Percentiles rank a stretch among this genome's conserved stretches.
Conservation (phyloP, 139 green algal genomes). For the Tetraselmis striata region DNA sequence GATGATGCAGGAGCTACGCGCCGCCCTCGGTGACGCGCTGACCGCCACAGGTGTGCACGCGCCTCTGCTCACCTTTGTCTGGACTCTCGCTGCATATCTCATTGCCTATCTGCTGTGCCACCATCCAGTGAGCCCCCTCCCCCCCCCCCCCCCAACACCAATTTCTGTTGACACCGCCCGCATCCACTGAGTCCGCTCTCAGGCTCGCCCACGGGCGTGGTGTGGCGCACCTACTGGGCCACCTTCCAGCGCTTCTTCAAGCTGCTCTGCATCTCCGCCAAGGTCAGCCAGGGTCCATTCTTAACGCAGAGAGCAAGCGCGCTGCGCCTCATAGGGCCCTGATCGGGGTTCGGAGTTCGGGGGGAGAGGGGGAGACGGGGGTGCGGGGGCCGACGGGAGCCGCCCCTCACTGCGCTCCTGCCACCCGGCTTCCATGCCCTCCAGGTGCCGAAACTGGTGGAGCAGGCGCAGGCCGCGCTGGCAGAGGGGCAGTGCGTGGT, state of each 20-base stretch:
- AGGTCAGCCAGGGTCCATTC: constrained; percentile 45
- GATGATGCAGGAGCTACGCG: constrained; percentile 19
- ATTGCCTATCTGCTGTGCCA: too few relatives aligned
- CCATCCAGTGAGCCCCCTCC: too few relatives aligned
- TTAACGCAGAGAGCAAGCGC: too few relatives aligned
- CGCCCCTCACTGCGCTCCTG: too few relatives aligned
- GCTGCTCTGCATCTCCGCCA: constrained; percentile 74
- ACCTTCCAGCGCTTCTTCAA: constrained; percentile 88
- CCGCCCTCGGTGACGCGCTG: neutral
- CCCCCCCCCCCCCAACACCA: too few relatives aligned
- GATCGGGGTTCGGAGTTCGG: too few relatives aligned
- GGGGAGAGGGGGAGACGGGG: too few relatives aligned
- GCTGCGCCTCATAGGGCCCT: too few relatives aligned
- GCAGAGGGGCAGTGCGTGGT: constrained; percentile 54
- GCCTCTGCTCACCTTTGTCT: too few relatives aligned
- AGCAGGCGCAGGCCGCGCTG: constrained; percentile 55
- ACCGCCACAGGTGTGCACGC: neutral
- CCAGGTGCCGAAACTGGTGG: constrained; percentile 60
- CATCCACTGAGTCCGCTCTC: neutral
- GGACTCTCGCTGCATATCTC: too few relatives aligned
- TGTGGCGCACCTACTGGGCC: neutral
- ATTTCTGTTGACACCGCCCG: too few relatives aligned
- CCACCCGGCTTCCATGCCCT: neutral
- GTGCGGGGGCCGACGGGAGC: too few relatives aligned
- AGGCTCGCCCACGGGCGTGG: neutral